A percentile compares a stretch with the other conserved stretches of the same genome.
Conservation (phyloP, 768 basidiomycete genomes). For the Termitomyces sp. region DNA sequence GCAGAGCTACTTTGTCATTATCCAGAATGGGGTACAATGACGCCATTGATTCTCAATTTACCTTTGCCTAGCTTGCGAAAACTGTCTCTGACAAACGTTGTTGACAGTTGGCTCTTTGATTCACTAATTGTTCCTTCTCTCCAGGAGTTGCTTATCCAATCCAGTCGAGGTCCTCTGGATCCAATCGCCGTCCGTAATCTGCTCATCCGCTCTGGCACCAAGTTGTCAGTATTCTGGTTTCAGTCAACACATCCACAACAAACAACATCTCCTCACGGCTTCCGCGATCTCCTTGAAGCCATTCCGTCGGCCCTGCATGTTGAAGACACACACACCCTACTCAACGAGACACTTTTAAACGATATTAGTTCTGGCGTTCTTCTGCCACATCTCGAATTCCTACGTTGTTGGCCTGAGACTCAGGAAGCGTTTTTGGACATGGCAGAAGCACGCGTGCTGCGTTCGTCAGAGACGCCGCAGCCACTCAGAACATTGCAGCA, state of each 20-base stretch:
- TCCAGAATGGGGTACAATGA: not conserved
- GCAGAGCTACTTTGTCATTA: not conserved
- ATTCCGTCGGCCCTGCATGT: not conserved
- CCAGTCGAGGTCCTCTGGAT: not conserved
- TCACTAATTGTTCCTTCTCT: constrained; percentile 2
- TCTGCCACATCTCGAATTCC: not conserved
- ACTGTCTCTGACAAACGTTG: not conserved
- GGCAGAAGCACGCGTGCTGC: constrained; percentile 1
- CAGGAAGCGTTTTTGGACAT: constrained; percentile 1
- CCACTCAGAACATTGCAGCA: not conserved
- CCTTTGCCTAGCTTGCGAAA: not conserved
- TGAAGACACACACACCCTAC: not conserved
- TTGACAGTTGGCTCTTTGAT: constrained; percentile 5
- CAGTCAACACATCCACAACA: not conserved
- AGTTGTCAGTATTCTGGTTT: not conserved
- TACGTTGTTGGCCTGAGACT: constrained; percentile 3
- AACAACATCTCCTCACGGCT: not conserved
- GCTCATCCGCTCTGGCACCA: not conserved
- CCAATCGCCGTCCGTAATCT: not conserved
- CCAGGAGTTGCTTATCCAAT: not conserved
- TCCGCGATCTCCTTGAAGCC: not conserved
- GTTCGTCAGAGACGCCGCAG: not conserved
- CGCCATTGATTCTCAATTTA: not conserved
- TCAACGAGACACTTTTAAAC: not conserved
- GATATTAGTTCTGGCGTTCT: not conserved